These are phyloP conservation scores for Venturia effusa DNA, from an alignment of 2,329 filamentous ascomycete species.

Conservation along the genomic window DNA sequence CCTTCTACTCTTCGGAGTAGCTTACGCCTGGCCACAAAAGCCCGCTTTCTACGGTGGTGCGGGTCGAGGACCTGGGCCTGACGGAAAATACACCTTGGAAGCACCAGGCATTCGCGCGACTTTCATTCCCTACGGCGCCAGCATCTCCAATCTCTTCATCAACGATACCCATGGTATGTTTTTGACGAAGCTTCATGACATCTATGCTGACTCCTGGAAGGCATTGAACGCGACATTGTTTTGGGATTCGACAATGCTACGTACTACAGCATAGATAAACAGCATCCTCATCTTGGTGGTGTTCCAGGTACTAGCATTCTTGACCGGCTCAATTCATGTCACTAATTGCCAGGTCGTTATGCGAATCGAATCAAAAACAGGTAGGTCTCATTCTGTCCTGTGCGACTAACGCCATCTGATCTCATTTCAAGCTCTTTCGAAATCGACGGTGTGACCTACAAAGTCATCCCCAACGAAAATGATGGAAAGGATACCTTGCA, in stretches of 20 bases:
- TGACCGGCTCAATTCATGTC: slow-evolving; percentile 21
- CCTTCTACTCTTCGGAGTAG: not conserved
- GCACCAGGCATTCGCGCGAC: slow-evolving; percentile 54
- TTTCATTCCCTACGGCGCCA: slow-evolving; percentile 67
- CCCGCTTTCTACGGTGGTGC: not conserved
- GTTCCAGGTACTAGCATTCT: slow-evolving; percentile 41
- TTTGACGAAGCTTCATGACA: not conserved
- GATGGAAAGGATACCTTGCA: slow-evolving; percentile 51
- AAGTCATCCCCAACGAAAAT: slow-evolving; percentile 49
- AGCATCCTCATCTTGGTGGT: slow-evolving; percentile 61
- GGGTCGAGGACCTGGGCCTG: slow-evolving; percentile 20
- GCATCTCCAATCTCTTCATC: slow-evolving; percentile 60
- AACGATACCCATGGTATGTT: slow-evolving; percentile 50
- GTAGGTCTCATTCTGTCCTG: not conserved
- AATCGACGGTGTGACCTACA: slow-evolving; percentile 51
- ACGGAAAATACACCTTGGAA: slow-evolving; percentile 59
- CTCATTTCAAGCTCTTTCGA: slow-evolving; percentile 47
- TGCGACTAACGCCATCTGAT: not conserved
- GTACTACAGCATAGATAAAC: slow-evolving; percentile 53
- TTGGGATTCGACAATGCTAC: slow-evolving; percentile 66
- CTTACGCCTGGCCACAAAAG: not conserved
- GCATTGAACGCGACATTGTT: slow-evolving; percentile 56
- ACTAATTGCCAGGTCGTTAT: slow-evolving; percentile 42
- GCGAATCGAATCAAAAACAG: slow-evolving; percentile 68
- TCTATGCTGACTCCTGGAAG: not conserved